These are phyloP conservation scores for Chytriomyces sp. DNA, from an alignment of 192 early-diverging fungal species.

Conservation along the genomic window DNA sequence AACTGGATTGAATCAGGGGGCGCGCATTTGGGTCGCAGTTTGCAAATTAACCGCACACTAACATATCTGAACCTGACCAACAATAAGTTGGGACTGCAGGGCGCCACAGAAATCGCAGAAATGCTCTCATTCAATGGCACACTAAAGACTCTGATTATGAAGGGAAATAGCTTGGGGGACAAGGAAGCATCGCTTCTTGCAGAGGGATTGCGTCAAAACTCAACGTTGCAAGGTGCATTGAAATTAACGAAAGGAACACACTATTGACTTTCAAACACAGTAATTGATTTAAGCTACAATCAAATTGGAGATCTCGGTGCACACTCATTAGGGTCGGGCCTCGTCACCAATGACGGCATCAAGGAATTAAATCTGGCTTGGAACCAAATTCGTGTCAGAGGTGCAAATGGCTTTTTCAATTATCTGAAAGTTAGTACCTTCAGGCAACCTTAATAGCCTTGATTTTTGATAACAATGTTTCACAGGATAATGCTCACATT, in stretches of 20 bases:
- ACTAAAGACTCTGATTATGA: slow-evolving; percentile 46
- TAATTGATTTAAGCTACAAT: slow-evolving; percentile 55
- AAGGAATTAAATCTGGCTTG: slow-evolving; percentile 53
- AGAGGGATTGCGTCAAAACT: slow-evolving; percentile 53
- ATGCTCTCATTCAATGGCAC: slow-evolving; percentile 54
- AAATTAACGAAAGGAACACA: neutral
- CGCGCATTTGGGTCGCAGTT: slow-evolving; percentile 35
- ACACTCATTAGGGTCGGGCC: slow-evolving; percentile 48
- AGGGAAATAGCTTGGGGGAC: slow-evolving; percentile 52
- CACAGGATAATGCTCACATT: slow-evolving; percentile 38
- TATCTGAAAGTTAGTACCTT: slow-evolving; percentile 38
- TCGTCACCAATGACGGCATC: slow-evolving; percentile 46
- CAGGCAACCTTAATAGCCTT: neutral
- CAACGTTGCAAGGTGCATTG: slow-evolving; percentile 39
- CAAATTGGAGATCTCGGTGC: slow-evolving; percentile 55
- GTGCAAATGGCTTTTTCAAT: slow-evolving; percentile 46
- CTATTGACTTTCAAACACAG: slow-evolving; percentile 22
- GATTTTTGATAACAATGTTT: neutral
- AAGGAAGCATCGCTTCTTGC: slow-evolving; percentile 48
- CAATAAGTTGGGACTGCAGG: slow-evolving; percentile 44
- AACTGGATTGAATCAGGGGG: slow-evolving; percentile 55
- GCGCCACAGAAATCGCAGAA: slow-evolving; percentile 43
- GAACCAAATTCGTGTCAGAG: slow-evolving; percentile 49
- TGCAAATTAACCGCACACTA: slow-evolving; percentile 47
- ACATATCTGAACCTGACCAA: slow-evolving; percentile 41